phyloP scores from a whole-genome alignment of 371 early-diverging fungal genomes.

The Mucor saturninus region DNA sequence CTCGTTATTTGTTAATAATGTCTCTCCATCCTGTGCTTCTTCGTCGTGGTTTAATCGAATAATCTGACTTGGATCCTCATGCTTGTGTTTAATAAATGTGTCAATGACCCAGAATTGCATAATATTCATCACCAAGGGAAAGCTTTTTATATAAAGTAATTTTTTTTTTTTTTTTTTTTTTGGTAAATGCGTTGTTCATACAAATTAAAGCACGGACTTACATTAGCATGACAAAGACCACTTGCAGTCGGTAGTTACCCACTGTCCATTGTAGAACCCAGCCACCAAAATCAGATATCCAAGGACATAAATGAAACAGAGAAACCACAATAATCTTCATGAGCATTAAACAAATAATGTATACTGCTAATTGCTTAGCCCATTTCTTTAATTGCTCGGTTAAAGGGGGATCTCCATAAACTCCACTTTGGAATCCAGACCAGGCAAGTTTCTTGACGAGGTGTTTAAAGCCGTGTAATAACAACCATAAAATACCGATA shows the following conservation, averaged over 20 bases:
- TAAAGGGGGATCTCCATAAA: constrained; percentile 68
- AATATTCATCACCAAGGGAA: constrained; percentile 69
- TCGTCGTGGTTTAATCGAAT: constrained; percentile 27
- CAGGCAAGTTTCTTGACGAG: constrained; percentile 35
- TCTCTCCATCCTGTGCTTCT: constrained; percentile 22
- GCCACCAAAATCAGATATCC: constrained; percentile 61
- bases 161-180: no score
- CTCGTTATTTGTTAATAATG: neutral
- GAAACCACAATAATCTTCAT: constrained; percentile 67
- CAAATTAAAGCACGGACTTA: constrained; percentile 22
- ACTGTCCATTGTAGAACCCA: constrained; percentile 61
- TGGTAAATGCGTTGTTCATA: neutral
- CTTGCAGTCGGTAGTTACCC: constrained; percentile 48
- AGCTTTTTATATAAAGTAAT: constrained; percentile 62
- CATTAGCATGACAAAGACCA: constrained; percentile 57
- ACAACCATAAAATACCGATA: constrained; percentile 64
- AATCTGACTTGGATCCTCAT: constrained; percentile 17
- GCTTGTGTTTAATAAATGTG: constrained; percentile 66
- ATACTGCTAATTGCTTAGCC: constrained; percentile 63
- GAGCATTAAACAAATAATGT: constrained; percentile 54
- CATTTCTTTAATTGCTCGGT: constrained; percentile 53
- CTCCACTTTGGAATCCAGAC: constrained; percentile 63
- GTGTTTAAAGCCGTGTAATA: constrained; percentile 53
- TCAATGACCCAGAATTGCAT: constrained; percentile 73
- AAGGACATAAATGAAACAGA: constrained; percentile 54